These are phyloP conservation scores for Spiromastix sp. DNA, from an alignment of 2,329 filamentous ascomycete genomes.

Conservation along the genomic window DNA sequence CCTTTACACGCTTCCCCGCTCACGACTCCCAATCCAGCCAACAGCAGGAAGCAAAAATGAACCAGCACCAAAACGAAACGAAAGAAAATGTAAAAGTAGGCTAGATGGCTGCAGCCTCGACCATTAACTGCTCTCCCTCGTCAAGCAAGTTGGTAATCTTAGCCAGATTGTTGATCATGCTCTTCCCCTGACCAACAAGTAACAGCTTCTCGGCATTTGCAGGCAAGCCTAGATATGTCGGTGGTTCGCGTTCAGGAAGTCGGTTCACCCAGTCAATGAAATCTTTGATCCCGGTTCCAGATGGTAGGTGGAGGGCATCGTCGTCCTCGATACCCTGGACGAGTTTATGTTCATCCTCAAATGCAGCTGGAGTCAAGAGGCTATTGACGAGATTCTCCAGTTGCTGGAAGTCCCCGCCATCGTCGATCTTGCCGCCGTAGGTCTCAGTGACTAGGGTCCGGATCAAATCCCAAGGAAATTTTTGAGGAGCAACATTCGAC, in stretches of 20 bases:
- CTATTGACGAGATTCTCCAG: conserved; percentile 63
- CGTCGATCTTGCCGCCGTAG: conserved; percentile 95
- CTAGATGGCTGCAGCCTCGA: conserved; percentile 39
- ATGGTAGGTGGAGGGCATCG: conserved; percentile 61
- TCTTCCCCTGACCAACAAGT: conserved; percentile 75
- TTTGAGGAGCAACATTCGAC: conserved; percentile 85
- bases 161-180: conserved; percentile 73
- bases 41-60: too few relatives aligned
- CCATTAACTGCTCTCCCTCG: conserved; percentile 85
- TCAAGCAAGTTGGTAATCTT: conserved; percentile 82
- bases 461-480: conserved; percentile 95
- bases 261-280: conserved; percentile 87
- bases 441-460: conserved; percentile 84
- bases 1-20: not conserved
- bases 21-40: conserved; percentile 1
- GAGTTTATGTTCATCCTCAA: conserved; percentile 84
- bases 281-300: conserved; percentile 69
- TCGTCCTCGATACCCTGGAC: conserved; percentile 57
- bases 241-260: conserved; percentile 88
- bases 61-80: conserved; percentile 8
- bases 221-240: conserved; percentile 85
- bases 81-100: conserved; percentile 7
- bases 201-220: conserved; percentile 94
- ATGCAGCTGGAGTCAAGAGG: conserved; percentile 78
- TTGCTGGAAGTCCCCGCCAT: conserved; percentile 69